Evolutionary conservation across 2,329 filamentous ascomycete genomes (phyloP).

Genomic region (Mycosphaerelloides madeirae): DNA sequence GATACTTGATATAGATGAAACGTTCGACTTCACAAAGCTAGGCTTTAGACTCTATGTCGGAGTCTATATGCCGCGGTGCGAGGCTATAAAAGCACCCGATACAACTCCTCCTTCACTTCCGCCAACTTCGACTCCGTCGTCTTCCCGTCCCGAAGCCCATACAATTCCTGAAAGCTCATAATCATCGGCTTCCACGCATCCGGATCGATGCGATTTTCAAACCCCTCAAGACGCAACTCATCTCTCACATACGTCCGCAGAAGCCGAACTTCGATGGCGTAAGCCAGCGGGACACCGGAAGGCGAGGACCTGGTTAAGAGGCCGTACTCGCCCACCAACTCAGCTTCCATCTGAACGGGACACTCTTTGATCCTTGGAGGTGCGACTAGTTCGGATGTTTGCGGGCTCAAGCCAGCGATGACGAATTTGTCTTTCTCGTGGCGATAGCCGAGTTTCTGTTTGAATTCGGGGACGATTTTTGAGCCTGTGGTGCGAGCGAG

Average conservation of each 20-base stretch:
- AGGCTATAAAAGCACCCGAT: constrained; percentile 3
- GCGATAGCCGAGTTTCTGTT: constrained; percentile 3
- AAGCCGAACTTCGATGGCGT: constrained; percentile 2
- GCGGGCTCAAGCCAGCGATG: not conserved
- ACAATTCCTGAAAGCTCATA: constrained; percentile 7
- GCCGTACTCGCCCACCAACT: not conserved
- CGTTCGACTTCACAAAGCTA: too few species aligned
- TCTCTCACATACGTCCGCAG: constrained; percentile 6
- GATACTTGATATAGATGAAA: not conserved
- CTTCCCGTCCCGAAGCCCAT: constrained; percentile 3
- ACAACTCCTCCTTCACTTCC: constrained; percentile 3
- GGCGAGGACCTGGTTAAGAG: not conserved
- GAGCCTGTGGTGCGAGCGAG: constrained; percentile 8
- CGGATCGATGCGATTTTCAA: constrained; percentile 3
- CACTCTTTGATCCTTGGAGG: constrained; percentile 5
- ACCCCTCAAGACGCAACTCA: constrained; percentile 3
- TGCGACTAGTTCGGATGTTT: constrained; percentile 2
- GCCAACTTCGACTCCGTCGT: constrained; percentile 3
- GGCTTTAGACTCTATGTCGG: too few species aligned
- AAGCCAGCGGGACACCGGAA: not conserved
- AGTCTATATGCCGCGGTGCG: too few species aligned
- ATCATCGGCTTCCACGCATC: constrained; percentile 9
- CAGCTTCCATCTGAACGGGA: constrained; percentile 9
- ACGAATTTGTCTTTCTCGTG: constrained; percentile 6
- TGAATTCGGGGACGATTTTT: not conserved